Evolutionary conservation across 2,329 filamentous ascomycete species (phyloP).

Genomic region (Sclerotinia subarctica): DNA sequence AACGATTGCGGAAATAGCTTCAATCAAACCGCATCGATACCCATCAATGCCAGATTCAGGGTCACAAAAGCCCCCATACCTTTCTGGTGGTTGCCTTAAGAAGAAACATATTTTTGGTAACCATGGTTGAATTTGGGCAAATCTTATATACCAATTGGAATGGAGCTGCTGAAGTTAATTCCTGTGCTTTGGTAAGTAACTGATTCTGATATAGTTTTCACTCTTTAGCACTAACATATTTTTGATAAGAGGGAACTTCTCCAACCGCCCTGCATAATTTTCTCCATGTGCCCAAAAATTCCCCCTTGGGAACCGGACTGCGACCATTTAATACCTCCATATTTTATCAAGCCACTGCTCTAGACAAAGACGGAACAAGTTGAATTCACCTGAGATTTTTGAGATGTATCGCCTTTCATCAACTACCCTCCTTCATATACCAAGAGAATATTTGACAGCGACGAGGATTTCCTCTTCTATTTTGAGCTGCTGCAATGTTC

Average conservation of each 20-base stretch:
- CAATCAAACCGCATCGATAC: no score
- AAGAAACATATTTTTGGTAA: no score
- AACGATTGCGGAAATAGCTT: no score
- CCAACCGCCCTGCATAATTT: not conserved
- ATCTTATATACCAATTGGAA: constrained; percentile 39
- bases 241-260: constrained; percentile 1
- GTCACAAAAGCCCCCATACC: no score
- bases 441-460: not conserved
- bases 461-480: not conserved
- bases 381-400: constrained; percentile 8
- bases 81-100: no score
- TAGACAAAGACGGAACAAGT: constrained; percentile 1
- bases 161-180: constrained; percentile 38
- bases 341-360: constrained; percentile 4
- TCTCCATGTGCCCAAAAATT: not conserved
- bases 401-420: constrained; percentile 1
- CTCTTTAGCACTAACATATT: not conserved
- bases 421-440: not conserved
- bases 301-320: not conserved
- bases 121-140: constrained; percentile 27
- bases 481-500: not conserved
- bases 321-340: constrained; percentile 1
- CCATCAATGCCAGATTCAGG: no score
- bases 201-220: not conserved
- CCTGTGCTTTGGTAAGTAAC: constrained; percentile 25